Evolutionary conservation across 352 stramenopile genomes (phyloP), one percentile per base, ranked within the genome.

Genomic region (Bremia lactucae): DNA sequence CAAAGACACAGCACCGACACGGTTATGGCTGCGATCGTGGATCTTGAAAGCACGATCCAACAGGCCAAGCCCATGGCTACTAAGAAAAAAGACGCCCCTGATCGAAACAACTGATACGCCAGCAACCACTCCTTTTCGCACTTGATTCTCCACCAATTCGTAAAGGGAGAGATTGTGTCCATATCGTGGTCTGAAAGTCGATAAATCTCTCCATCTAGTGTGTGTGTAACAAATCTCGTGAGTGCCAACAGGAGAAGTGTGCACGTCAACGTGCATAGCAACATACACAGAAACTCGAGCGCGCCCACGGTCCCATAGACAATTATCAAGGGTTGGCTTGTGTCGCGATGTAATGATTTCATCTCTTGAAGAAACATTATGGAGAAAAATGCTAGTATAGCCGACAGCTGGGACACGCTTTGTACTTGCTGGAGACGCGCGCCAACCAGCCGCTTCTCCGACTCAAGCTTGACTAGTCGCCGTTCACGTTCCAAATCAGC

Each of bases 341-440:
- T 60, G 22, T 76, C 45, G 0, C 33, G 15, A 1, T 65, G 50
- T 0, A 87, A 19, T 3, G 50, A 46, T 14, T 73, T 74, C 36
- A 85, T 75, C 42, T 90, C 74, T 31, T 87, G 68, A 20, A 88
- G 67, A 2, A 75, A 81, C 43, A 84, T 64, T 52, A 87, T 80
- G 15, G 69, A 71, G 41, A 90, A 90, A 35, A 65, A 75, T 6
- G 62, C 62, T 16, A 90, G 39, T 21, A 90, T 54, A n/a, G 72
- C 65, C 2, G 74, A 79, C 6, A 87, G 42, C 50, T 86, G 66
- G 6, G 67, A 72, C 9, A 90, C 47, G 1, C 64, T 68, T 34
- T 64, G 64, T 15, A 90, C 61, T 46, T 90, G 72, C 46, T 76
- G 67, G 39, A 68, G 59, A 2, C 73, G 72, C 18, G 72, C 72